Evolutionary conservation across 208 protist genomes (phyloP), one percentile per base, ranked within the genome.

Genomic region (Trypanosoma rangeli): DNA sequence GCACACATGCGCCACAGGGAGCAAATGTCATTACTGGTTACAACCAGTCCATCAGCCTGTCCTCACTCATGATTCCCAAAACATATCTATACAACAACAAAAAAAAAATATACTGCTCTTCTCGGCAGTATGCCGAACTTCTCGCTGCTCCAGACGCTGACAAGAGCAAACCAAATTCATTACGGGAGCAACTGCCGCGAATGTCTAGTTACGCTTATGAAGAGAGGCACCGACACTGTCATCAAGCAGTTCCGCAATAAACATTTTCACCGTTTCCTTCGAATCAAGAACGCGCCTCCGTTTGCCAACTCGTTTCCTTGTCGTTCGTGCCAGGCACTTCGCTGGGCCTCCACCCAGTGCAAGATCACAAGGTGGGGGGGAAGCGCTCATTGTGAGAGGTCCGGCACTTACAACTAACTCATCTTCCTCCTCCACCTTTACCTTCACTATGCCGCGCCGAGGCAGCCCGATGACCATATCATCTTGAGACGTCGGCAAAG

Each of bases 241-340:
- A 22, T 28, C 52, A 37, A 62, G 35, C 22, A 78, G 9, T 33
- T 78, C 73, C 28, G 60, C 5, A 29, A 78, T 5, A 61, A 73
- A 78, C n/a, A 48, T 53, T 53, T 48, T 29, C 8, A 78, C 31
- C 9, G 73, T 78, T 39, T 72, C 73, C 8, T 46, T 44, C 10
- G 57, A 59, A 31, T 68, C 49, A 22, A 26, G 31, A 48, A 16
- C 49, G 22, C 63, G 68, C 37, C 61, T 62, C 33, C 64, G 64
- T 46, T 70, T 65, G 2, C 18, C 72, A 35, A 0, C 28, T 13
- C 29, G 22, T 59, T 69, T 69, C 20, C 16, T 59, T 53, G 10
- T 20, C 5, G 12, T 58, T 31, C 26, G n/a, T 16, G 26, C 10
- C 42, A 12, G n/a, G 22, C n/a, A 15, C 42, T 49, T 10, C 5